Evolutionary conservation across 1,139 yeast genomes (phyloP), one percentile per base, ranked within the genome.

Genomic region (Saccharomyces hybrid): DNA sequence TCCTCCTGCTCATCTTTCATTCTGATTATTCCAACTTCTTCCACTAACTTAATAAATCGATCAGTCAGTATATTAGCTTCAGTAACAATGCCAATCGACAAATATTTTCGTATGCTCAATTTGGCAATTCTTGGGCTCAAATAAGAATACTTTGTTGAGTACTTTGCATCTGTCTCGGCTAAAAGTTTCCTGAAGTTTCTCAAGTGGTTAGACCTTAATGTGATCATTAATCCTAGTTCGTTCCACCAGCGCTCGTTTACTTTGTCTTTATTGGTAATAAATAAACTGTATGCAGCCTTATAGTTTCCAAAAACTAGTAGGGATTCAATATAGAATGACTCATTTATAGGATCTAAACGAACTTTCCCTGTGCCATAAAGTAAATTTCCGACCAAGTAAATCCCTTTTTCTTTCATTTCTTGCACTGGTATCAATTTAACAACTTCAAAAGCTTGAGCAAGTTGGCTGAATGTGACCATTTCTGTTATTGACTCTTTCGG

Each of bases 201-300:
- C 14, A 73, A 51, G 49, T 70, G 62, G 16, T 67, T 67, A 9
- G 63, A 54, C 11, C 68, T 62, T 41, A 73, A 55, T 25, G 67
- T 58, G 13, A 69, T 61, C 61, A 68, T 67, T 61, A 71, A 57
- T 26, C 74, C 70, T 48, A 72, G 54, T 54, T 72, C 75, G 56
- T 67, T 62, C 76, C 76, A 73, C 75, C 75, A 73, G 50, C 72
- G 60, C 53, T 71, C 66, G 32, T 66, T 56, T 0, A 70, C 63
- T 27, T 64, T 66, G 5, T 57, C 62, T 46, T 63, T 59, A 28
- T 60, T 60, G 7, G 64, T 60, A 19, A 58, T 51, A 50, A 72
- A 65, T 14, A 72, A 55, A 9, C 57, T 54, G 5, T 59, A 59
- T 0, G 75, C 75, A 38, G 63, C 62, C 23, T 59, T 58, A 54